Percentiles rank a stretch among this genome's conserved stretches.
phyloP scores from a whole-genome alignment of 805 yeast species.

The Starmerella tilneyi region DNA sequence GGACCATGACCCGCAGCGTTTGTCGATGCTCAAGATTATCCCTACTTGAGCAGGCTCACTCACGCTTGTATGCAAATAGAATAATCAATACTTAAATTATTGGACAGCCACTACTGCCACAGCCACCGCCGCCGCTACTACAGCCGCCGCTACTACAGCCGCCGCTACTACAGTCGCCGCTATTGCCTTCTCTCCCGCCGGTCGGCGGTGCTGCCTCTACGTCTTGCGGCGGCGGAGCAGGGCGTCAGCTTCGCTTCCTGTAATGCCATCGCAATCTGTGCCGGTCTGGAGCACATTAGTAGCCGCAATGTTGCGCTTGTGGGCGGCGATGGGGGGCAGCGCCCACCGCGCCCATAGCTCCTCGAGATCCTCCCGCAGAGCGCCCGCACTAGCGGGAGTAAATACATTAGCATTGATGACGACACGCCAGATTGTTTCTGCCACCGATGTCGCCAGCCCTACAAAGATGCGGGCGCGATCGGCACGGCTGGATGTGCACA shows the following conservation, averaged over 20 bases:
- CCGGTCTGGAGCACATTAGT: slow-evolving; percentile 8
- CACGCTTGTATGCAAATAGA: no score
- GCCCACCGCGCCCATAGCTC: slow-evolving; percentile 27
- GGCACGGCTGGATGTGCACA: slow-evolving; percentile 27
- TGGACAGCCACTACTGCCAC: no score
- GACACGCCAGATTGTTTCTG: slow-evolving; percentile 33
- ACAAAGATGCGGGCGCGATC: slow-evolving; percentile 29
- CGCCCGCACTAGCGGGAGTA: slow-evolving; percentile 31
- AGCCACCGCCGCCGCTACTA: no score
- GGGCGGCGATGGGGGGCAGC: slow-evolving; percentile 2
- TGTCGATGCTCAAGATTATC: slow-evolving; percentile 18
- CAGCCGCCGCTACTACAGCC: no score
- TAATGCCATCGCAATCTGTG: background rate
- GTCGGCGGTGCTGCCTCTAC: no score
- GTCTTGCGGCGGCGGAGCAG: slow-evolving; percentile 8
- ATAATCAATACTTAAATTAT: no score
- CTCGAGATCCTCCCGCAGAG: slow-evolving; percentile 31
- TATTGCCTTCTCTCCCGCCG: no score
- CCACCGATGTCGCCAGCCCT: slow-evolving; percentile 28
- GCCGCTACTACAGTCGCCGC: no score
- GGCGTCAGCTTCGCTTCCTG: slow-evolving; percentile 1
- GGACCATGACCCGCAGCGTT: slow-evolving; percentile 17
- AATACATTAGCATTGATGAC: slow-evolving; percentile 35
- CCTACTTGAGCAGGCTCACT: no score
- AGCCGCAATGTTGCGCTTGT: slow-evolving; percentile 7